These are phyloP conservation scores for Sugiyamaella novakii DNA, from an alignment of 1,139 yeast species.

Conservation along the genomic window DNA sequence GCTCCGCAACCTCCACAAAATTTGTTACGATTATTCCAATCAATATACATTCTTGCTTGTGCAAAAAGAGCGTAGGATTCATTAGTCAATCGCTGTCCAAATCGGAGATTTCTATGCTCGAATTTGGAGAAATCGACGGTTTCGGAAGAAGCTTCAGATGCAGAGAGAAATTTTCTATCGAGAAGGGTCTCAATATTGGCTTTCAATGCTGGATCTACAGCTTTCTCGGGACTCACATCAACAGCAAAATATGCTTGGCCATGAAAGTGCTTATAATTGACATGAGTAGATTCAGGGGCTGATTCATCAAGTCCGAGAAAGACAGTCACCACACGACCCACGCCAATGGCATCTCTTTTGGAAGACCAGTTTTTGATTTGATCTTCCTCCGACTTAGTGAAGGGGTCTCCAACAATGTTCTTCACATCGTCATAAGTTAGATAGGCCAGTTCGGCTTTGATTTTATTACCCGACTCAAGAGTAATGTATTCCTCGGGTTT, in stretches of 20 bases:
- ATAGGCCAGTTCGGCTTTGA: constrained; percentile 16
- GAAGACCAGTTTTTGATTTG: constrained; percentile 40
- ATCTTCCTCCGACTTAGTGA: constrained; percentile 33
- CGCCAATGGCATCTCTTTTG: constrained; percentile 44
- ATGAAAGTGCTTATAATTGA: constrained; percentile 43
- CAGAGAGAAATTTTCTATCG: constrained; percentile 39
- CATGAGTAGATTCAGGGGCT: constrained; percentile 31
- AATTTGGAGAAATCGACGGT: constrained; percentile 5
- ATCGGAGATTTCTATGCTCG: constrained; percentile 17
- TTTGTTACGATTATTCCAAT: constrained; percentile 75
- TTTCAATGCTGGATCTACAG: constrained; percentile 28
- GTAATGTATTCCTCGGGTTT: background rate
- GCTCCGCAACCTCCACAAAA: constrained; percentile 91
- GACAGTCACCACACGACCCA: constrained; percentile 49
- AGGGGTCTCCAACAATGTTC: constrained; percentile 42
- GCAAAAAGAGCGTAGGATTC: constrained; percentile 65
- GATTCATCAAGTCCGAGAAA: constrained; percentile 71
- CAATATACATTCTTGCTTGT: constrained; percentile 81
- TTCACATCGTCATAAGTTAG: constrained; percentile 31
- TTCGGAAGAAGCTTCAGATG: constrained; percentile 7
- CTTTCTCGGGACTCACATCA: constrained; percentile 51
- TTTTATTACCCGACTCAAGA: background rate
- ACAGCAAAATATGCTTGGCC: constrained; percentile 82
- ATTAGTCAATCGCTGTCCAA: constrained; percentile 31
- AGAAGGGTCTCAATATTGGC: constrained; percentile 27